Conservation (phyloP, 2,329 filamentous ascomycete species). For the Juglanconis sp. region DNA sequence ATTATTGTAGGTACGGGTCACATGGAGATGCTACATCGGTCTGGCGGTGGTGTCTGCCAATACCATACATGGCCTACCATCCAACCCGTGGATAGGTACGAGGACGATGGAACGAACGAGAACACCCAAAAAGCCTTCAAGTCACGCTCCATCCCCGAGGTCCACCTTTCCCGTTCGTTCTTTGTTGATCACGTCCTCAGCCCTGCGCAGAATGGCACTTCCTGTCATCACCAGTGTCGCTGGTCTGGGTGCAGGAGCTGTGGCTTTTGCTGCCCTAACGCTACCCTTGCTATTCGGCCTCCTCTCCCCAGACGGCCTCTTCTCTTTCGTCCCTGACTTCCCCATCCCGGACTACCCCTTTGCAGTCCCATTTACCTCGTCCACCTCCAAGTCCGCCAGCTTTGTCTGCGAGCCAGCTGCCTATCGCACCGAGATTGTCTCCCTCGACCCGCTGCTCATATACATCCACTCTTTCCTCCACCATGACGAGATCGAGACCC, state of each 20-base stretch:
- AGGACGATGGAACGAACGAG: no score
- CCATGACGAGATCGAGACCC: conserved; percentile 30
- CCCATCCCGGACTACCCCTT: conserved; percentile 22
- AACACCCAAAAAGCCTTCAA: no score
- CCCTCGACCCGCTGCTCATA: conserved; percentile 39
- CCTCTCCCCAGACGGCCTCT: conserved; percentile 9
- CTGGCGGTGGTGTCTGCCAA: no score
- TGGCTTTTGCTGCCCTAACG: conserved; percentile 10
- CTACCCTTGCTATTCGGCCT: conserved; percentile 17
- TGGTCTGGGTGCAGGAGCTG: neutral
- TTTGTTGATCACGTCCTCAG: neutral
- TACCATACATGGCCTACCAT: no score
- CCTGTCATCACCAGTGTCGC: neutral
- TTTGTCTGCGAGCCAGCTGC: conserved; percentile 30
- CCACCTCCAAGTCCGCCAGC: neutral
- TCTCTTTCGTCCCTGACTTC: conserved; percentile 22
- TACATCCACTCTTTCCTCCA: conserved; percentile 41
- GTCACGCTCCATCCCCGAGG: no score
- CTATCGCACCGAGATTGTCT: conserved; percentile 40
- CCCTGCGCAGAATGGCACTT: neutral
- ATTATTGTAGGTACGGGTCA: no score
- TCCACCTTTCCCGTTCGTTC: neutral
- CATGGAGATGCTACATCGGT: no score
- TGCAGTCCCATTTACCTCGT: conserved; percentile 6
- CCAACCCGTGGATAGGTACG: no score